A percentile compares a stretch with the other conserved stretches of the same genome.
Conservation (phyloP, 2,329 filamentous ascomycete genomes). For the Alternaria dauci region DNA sequence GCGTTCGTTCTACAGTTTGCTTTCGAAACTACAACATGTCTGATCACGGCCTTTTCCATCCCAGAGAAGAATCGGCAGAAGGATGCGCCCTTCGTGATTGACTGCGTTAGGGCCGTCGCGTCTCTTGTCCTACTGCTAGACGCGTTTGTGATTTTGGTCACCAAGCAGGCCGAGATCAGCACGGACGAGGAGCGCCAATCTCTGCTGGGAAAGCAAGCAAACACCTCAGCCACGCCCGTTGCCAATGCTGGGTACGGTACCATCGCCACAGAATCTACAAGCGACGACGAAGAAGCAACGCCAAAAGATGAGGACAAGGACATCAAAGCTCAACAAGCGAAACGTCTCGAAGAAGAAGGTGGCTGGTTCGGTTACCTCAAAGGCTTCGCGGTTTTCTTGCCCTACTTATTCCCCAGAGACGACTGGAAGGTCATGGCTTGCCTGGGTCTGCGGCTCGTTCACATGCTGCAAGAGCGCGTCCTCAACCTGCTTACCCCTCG, state of each 20-base stretch:
- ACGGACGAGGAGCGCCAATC: slow-evolving; percentile 67
- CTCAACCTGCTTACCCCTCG: slow-evolving; percentile 81
- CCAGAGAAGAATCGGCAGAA: slow-evolving; percentile 23
- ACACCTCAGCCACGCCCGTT: slow-evolving; percentile 49
- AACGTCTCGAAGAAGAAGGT: slow-evolving; percentile 75
- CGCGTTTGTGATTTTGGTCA: slow-evolving; percentile 40
- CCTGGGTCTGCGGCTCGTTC: slow-evolving; percentile 70
- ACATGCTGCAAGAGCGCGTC: slow-evolving; percentile 73
- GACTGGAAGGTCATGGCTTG: slow-evolving; percentile 72
- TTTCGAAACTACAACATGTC: slow-evolving; percentile 42
- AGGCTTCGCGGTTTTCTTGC: slow-evolving; percentile 76
- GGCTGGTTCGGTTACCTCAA: slow-evolving; percentile 81
- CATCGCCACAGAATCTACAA: slow-evolving; percentile 26
- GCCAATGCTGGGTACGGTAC: slow-evolving; percentile 48
- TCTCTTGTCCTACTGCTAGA: slow-evolving; percentile 40
- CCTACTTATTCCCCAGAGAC: slow-evolving; percentile 79
- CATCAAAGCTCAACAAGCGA: slow-evolving; percentile 61
- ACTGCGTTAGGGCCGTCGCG: slow-evolving; percentile 30
- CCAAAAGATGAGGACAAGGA: slow-evolving; percentile 61
- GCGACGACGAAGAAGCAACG: slow-evolving; percentile 57
- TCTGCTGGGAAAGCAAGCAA: slow-evolving; percentile 60
- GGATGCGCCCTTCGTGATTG: slow-evolving; percentile 34
- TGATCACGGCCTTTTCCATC: slow-evolving; percentile 34
- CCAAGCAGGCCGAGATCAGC: slow-evolving; percentile 42
- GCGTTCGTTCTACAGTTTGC: slow-evolving; percentile 44